A percentile compares a stretch with the other conserved stretches of the same genome.
phyloP scores from a whole-genome alignment of 2,329 filamentous ascomycete species.

The Aspergillus sp. region DNA sequence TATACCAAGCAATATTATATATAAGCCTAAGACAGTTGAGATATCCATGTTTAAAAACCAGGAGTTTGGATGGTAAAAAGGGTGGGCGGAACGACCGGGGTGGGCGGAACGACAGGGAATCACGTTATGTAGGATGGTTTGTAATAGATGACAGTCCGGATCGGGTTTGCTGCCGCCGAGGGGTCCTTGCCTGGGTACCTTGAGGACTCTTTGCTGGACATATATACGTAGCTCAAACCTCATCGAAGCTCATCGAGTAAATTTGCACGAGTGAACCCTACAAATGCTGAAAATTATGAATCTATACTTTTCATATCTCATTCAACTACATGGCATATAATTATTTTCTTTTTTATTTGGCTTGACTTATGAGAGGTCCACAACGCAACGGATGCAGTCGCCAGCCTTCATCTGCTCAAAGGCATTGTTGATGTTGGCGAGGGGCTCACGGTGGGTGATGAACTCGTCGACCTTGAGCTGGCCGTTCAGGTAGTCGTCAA shows the following conservation, averaged over 20 bases:
- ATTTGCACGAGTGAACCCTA: not conserved
- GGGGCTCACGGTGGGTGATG: conserved; percentile 90
- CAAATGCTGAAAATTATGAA: not conserved
- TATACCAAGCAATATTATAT: too few species aligned
- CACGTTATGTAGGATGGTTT: not conserved
- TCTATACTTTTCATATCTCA: conserved; percentile 12
- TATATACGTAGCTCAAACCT: not conserved
- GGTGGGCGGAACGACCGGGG: too few species aligned
- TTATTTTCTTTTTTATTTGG: conserved; percentile 3
- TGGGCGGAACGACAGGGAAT: too few species aligned
- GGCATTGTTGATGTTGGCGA: conserved; percentile 83
- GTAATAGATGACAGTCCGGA: not conserved
- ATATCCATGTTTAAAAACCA: too few species aligned
- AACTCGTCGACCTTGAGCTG: conserved; percentile 98
- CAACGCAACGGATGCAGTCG: conserved; percentile 95
- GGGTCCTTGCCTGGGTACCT: conserved; percentile 1
- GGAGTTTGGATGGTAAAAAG: too few species aligned
- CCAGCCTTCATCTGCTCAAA: conserved; percentile 95
- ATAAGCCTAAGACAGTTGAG: too few species aligned
- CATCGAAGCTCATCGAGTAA: not conserved
- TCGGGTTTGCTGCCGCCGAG: not conserved
- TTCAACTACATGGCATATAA: conserved; percentile 9
- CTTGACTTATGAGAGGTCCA: conserved; percentile 55
- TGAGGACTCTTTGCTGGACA: not conserved
- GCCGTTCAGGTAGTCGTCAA: conserved; percentile 86